These are phyloP conservation scores for Psilocybe azurescens DNA, from an alignment of 768 basidiomycete species.

Conservation along the genomic window DNA sequence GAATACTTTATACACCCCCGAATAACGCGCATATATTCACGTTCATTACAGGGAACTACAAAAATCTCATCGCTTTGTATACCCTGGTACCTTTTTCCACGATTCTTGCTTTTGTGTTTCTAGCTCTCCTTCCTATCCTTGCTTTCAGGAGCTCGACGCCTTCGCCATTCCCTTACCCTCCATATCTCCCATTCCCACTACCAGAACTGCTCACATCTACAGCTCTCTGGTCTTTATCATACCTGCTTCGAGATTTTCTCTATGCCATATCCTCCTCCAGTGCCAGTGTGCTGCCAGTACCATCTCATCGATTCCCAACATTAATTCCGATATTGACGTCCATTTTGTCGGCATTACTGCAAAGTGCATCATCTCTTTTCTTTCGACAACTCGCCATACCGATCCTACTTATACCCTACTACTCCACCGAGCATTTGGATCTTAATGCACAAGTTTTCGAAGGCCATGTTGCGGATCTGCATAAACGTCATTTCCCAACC, in stretches of 20 bases:
- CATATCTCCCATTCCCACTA: conserved; percentile 63
- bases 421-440: conserved; percentile 35
- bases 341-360: conserved; percentile 44
- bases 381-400: conserved; percentile 61
- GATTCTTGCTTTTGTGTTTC: conserved; percentile 49
- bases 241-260: conserved; percentile 56
- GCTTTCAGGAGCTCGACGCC: conserved; percentile 48
- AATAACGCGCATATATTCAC: conserved; percentile 15
- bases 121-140: conserved; percentile 54
- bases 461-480: conserved; percentile 15
- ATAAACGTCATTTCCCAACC: conserved; percentile 44
- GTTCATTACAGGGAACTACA: conserved; percentile 63
- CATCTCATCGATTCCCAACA: conserved; percentile 29
- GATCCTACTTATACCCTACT: conserved; percentile 54
- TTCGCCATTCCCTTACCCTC: conserved; percentile 55
- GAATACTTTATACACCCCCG: not conserved
- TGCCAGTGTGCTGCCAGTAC: conserved; percentile 31
- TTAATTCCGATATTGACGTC: conserved; percentile 36
- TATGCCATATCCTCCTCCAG: conserved; percentile 35
- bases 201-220: conserved; percentile 68
- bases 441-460: not conserved
- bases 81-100: conserved; percentile 63
- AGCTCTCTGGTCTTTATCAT: conserved; percentile 64
- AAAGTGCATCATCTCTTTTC: conserved; percentile 55
- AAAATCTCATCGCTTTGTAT: conserved; percentile 57